These are phyloP conservation scores for Halophytophthora batemanensis DNA, from an alignment of 352 stramenopile genomes.

Conservation along the genomic window DNA sequence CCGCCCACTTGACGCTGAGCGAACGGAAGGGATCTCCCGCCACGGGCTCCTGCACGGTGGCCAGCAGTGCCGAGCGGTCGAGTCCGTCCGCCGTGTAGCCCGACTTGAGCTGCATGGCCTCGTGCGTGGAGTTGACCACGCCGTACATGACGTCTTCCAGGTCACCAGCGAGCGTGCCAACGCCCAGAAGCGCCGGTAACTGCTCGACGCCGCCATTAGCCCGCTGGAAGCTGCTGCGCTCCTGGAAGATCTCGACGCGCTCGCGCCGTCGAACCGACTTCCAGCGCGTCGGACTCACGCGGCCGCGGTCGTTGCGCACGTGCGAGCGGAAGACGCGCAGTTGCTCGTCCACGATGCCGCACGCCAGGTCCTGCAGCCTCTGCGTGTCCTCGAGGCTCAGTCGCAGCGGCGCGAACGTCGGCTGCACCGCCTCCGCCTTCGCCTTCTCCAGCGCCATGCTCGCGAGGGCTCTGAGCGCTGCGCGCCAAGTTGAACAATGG, in stretches of 20 bases:
- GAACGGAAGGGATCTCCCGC: constrained; percentile 27
- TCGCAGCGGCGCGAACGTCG: constrained; percentile 24
- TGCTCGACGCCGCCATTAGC: neutral
- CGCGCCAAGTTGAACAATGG: constrained; percentile 13
- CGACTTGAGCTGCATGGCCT: constrained; percentile 35
- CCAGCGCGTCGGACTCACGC: constrained; percentile 28
- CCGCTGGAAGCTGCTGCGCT: constrained; percentile 9
- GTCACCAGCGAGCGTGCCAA: constrained; percentile 31
- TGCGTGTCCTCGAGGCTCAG: constrained; percentile 18
- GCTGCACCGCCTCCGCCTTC: constrained; percentile 21
- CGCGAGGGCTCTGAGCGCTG: neutral
- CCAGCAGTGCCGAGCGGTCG: constrained; percentile 26
- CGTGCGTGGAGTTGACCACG: constrained; percentile 25
- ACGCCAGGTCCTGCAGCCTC: constrained; percentile 28
- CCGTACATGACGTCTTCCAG: constrained; percentile 43
- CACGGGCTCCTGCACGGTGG: constrained; percentile 23
- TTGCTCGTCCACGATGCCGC: constrained; percentile 26
- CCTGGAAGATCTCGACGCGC: constrained; percentile 28
- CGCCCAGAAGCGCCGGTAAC: constrained; percentile 6
- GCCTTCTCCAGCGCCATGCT: constrained; percentile 22
- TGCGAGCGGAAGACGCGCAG: constrained; percentile 32
- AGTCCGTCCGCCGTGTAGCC: constrained; percentile 31
- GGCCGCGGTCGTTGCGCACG: constrained; percentile 13
- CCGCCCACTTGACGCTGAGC: constrained; percentile 32
- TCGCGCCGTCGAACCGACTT: constrained; percentile 40